Percentiles rank a stretch among this genome's conserved stretches.
These are phyloP conservation scores for Auriscalpium microsporum DNA, from an alignment of 768 basidiomycete genomes.

Conservation along the genomic window DNA sequence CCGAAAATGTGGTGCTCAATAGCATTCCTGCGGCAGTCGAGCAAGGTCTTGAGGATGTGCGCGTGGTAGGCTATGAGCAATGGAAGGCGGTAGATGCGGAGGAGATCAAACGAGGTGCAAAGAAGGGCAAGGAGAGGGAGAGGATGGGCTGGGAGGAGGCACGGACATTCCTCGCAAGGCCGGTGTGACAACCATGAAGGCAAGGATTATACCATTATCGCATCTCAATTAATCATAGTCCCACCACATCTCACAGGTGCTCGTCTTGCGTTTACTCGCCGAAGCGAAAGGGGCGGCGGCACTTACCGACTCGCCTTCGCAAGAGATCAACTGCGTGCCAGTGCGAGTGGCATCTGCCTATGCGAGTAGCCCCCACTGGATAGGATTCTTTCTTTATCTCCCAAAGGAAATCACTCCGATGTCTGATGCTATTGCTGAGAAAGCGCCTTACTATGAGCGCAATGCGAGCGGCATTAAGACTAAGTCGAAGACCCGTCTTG, in stretches of 20 bases:
- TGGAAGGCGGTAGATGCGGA: constrained; percentile 73
- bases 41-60: constrained; percentile 30
- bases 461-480: too few species aligned
- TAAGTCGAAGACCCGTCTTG: too few species aligned
- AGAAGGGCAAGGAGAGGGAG: constrained; percentile 63
- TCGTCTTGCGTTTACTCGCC: not conserved
- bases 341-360: too few species aligned
- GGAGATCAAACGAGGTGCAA: constrained; percentile 54
- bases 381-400: too few species aligned
- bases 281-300: not conserved
- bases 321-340: not conserved
- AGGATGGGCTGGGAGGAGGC: constrained; percentile 66
- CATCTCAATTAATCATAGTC: not conserved
- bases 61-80: constrained; percentile 55
- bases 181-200: not conserved
- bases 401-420: too few species aligned
- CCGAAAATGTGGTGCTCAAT: constrained; percentile 32
- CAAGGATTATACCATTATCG: not conserved
- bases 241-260: not conserved
- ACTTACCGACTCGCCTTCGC: not conserved
- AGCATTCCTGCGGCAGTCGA: constrained; percentile 40
- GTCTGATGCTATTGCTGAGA: too few species aligned
- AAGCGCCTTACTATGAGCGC: too few species aligned
- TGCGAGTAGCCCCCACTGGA: too few species aligned
- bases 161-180: constrained; percentile 19